Evolutionary conservation across 1,139 yeast species (phyloP).

Genomic region (Saccharomyces hybrid): DNA sequence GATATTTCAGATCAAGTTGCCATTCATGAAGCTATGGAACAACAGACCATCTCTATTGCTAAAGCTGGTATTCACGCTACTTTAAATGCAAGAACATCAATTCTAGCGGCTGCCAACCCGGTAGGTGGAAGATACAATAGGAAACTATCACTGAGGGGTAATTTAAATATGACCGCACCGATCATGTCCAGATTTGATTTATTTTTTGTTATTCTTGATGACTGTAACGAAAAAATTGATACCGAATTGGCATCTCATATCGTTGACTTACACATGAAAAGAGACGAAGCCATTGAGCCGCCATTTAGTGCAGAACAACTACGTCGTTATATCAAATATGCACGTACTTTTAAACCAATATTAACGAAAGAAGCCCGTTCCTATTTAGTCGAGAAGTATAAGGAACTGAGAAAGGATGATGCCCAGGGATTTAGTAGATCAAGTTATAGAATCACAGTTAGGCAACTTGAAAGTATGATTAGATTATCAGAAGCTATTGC

Average conservation of each 20-base stretch:
- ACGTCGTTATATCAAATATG: conserved; percentile 82
- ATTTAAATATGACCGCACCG: conserved; percentile 97
- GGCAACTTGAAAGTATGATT: conserved; percentile 92
- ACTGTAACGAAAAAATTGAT: conserved; percentile 86
- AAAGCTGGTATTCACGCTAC: conserved; percentile 99
- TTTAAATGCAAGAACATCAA: conserved; percentile 89
- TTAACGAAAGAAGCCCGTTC: conserved; percentile 79
- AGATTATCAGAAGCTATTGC: conserved; percentile 95
- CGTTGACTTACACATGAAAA: conserved; percentile 83
- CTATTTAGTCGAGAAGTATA: conserved; percentile 69
- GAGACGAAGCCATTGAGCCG: conserved; percentile 85
- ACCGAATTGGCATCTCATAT: conserved; percentile 87
- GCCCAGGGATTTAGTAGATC: conserved; percentile 75
- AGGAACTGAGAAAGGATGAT: conserved; percentile 82
- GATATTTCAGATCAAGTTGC: conserved; percentile 94
- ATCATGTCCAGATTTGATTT: conserved; percentile 97
- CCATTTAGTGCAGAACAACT: conserved; percentile 88
- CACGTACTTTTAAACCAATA: conserved; percentile 86
- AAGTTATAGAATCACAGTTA: conserved; percentile 89
- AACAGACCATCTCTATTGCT: conserved; percentile 94
- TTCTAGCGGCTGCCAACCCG: conserved; percentile 96
- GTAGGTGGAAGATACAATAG: conserved; percentile 92
- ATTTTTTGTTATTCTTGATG: conserved; percentile 90
- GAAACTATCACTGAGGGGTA: conserved; percentile 73
- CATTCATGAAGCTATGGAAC: conserved; percentile 99